Evolutionary conservation across 371 early-diverging fungal genomes (phyloP).

Genomic region (Apophysomyces ossiformis): DNA sequence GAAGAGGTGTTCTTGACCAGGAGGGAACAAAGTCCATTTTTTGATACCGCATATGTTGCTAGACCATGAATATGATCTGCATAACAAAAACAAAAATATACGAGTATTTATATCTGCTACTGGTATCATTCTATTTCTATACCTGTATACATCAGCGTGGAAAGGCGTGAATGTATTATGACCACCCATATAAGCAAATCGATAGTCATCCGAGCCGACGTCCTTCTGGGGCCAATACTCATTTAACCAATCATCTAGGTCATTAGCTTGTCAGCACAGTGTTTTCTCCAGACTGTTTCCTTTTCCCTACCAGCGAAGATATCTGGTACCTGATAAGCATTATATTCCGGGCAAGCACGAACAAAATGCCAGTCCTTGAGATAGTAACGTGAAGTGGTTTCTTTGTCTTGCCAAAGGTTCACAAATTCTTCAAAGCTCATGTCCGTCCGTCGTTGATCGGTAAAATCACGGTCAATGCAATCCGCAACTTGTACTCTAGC

Average conservation of each 20-base stretch:
- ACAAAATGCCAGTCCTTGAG: constrained; percentile 79
- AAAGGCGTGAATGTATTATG: constrained; percentile 77
- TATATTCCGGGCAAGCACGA: constrained; percentile 49
- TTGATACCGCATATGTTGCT: constrained; percentile 78
- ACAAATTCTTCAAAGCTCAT: constrained; percentile 63
- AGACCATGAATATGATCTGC: constrained; percentile 79
- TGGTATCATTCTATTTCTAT: constrained; percentile 1
- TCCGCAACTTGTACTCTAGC: constrained; percentile 62
- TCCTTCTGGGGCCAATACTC: constrained; percentile 59
- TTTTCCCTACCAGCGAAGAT: constrained; percentile 52
- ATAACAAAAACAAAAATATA: background rate
- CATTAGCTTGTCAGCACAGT: constrained; percentile 4
- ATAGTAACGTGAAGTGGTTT: constrained; percentile 47
- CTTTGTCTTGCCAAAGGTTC: constrained; percentile 42
- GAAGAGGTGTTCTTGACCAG: constrained; percentile 60
- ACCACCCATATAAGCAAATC: constrained; percentile 76
- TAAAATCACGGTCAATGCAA: constrained; percentile 59
- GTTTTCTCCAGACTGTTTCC: background rate
- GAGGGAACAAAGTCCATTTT: constrained; percentile 73
- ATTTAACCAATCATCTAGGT: constrained; percentile 77
- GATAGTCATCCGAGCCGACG: constrained; percentile 64
- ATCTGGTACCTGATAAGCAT: constrained; percentile 53
- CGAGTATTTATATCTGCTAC: background rate
- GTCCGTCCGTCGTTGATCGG: constrained; percentile 61
- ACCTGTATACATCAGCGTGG: constrained; percentile 77